Base-by-base conservation (phyloP, 768 basidiomycete genomes). In the Termitomyces sp. region DNA sequence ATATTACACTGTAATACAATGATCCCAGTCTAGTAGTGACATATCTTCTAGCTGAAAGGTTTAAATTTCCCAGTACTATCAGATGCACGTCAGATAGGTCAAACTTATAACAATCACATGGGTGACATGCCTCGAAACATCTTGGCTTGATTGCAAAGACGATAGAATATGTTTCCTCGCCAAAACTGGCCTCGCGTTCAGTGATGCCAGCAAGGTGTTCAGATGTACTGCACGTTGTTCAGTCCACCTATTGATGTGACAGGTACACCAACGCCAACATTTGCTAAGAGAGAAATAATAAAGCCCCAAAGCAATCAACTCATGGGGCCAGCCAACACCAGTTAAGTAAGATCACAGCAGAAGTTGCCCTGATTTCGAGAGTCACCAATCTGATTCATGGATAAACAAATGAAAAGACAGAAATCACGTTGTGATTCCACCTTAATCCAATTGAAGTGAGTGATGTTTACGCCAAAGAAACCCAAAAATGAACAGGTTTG, bases 271-370 rank as follows among this genome's bases (percentile, higher is more conserved):
- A 41, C 6, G 24, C 46, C 20, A 50, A 59, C 58, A 22, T 54
- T 59, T 59, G 40, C 58, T 45, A 5, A 54, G 47, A 11, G 40
- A 59, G 47, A 59, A 59, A 13, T 44, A 54, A 20, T 44, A 54
- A 20, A 59, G 41, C 16, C 51, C 57, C 30, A 58, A 3, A 18
- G 18, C 2, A 22, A 51, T 38, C 33, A 57, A 26, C 18, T 35
- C 5, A n/a, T 46, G 55, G 8, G 45, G 35, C 46, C 14, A 41
- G 24, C 40, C 6, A 22, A 55, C 3, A n/a, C 24, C 36, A 4
- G 36, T 22, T 10, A 55, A n/a, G 11, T 10, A 55, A n/a, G 18
- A 14, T 32, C 1, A 28, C 55, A n/a, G 33, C 33, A 14, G 47
- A 47, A 13, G 54, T 32, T 16, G 24, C 16, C 20, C 54, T 55